A percentile compares a stretch with the other conserved stretches of the same genome.
Evolutionary conservation across 768 basidiomycete genomes (phyloP).

Genomic region (Pleurotus djamor): DNA sequence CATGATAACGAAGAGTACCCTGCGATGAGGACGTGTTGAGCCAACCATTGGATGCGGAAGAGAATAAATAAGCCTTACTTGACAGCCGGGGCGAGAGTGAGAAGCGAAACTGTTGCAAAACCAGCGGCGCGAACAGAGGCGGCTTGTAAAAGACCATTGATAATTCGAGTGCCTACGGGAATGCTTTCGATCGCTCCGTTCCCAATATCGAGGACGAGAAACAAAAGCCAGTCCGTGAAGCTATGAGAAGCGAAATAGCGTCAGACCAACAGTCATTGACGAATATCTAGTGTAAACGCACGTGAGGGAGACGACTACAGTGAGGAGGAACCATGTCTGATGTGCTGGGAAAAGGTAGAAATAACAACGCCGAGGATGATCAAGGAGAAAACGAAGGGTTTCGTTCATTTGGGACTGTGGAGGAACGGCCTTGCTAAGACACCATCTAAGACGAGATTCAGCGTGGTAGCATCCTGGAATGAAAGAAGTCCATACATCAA

Average conservation of each 20-base stretch:
- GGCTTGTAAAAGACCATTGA: slow-evolving; percentile 78
- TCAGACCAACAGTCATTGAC: background rate
- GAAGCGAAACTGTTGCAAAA: slow-evolving; percentile 71
- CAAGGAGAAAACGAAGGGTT: slow-evolving; percentile 87
- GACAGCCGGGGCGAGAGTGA: slow-evolving; percentile 80
- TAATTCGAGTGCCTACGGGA: slow-evolving; percentile 66
- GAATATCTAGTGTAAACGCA: slow-evolving; percentile 28
- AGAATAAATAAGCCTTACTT: slow-evolving; percentile 48
- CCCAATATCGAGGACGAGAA: slow-evolving; percentile 86
- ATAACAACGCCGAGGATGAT: slow-evolving; percentile 92
- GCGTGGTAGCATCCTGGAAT: slow-evolving; percentile 1
- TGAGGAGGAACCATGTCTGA: slow-evolving; percentile 89
- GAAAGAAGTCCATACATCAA: slow-evolving; percentile 56
- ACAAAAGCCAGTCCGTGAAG: slow-evolving; percentile 84
- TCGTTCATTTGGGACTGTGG: slow-evolving; percentile 61
- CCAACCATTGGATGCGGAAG: background rate
- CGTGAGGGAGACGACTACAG: slow-evolving; percentile 69
- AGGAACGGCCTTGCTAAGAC: slow-evolving; percentile 58
- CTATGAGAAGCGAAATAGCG: slow-evolving; percentile 29
- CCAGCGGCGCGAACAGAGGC: slow-evolving; percentile 85
- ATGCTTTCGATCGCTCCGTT: slow-evolving; percentile 69
- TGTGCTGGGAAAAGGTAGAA: slow-evolving; percentile 90
- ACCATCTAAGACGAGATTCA: slow-evolving; percentile 56
- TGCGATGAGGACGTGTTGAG: background rate
- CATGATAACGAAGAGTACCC: slow-evolving; percentile 5